These are phyloP conservation scores for Tausonia pullulans DNA, from an alignment of 1,284 basidiomycete genomes.

Conservation along the genomic window DNA sequence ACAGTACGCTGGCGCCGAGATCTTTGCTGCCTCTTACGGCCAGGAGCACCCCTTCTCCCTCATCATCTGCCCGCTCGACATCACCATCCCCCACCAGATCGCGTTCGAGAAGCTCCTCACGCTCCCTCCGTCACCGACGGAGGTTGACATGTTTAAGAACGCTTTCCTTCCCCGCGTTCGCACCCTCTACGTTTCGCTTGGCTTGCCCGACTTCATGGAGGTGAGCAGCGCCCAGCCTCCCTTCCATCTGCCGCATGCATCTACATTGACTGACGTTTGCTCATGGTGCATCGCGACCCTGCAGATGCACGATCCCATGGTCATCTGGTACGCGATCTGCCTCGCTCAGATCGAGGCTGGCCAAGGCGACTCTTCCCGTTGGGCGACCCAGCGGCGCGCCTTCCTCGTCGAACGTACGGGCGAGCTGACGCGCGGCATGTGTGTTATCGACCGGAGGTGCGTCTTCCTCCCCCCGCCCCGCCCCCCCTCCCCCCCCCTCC, in stretches of 20 bases:
- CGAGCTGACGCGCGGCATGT: constrained; percentile 38
- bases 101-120: constrained; percentile 52
- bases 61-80: constrained; percentile 65
- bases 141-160: constrained; percentile 48
- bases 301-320: constrained; percentile 64
- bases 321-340: constrained; percentile 42
- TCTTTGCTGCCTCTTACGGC: constrained; percentile 47
- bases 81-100: constrained; percentile 66
- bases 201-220: constrained; percentile 71
- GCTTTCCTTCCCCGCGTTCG: constrained; percentile 64
- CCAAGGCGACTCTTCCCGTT: constrained; percentile 18
- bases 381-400: constrained; percentile 22
- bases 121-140: constrained; percentile 32
- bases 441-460: constrained; percentile 35
- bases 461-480: background rate
- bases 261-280: constrained; percentile 21
- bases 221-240: constrained; percentile 53
- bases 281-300: constrained; percentile 54
- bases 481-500: background rate
- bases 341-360: constrained; percentile 32
- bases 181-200: constrained; percentile 50
- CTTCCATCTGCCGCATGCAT: background rate
- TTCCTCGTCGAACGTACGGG: constrained; percentile 36
- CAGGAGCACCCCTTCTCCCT: constrained; percentile 26
- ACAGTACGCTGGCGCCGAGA: constrained; percentile 56